Base-by-base conservation (phyloP, 176 grass and related monocot species). In the Oryza meyeriana region DNA sequence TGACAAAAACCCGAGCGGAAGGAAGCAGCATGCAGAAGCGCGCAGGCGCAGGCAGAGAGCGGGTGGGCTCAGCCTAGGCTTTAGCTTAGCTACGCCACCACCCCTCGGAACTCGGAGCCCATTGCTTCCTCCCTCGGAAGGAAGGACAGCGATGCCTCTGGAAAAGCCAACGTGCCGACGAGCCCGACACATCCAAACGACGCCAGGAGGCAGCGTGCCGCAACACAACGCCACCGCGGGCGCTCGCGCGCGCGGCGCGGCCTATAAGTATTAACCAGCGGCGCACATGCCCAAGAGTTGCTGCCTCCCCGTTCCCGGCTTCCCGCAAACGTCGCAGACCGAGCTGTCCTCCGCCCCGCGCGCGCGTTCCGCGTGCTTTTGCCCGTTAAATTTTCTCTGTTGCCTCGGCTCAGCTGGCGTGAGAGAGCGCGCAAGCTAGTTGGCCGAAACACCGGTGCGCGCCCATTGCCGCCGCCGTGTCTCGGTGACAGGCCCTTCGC, bases 91-190 rank as follows among this genome's bases (percentile, higher is more conserved):
- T 10, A 59, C 55, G 55, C 55, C 55, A 4, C n/a, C 44, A 3
- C 29, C 45, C 88, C 85, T 91, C 76, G 76, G 77, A 65, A 85
- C 77, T 89, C 82, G 77, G 64, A 71, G 77, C 86, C 61, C 74
- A 69, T 39, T 31, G 42, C 31, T 52, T 52, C 48, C 40, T 48
- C 50, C 17, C 38, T 34, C 16, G 74, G 44, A 79, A 67, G 44
- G 47, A 7, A 52, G 47, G 61, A 71, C 73, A 0, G 47, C 44
- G 69, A 22, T 62, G 16, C 61, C 17, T 10, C 62, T 77, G 58
- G 40, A 74, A 17, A 69, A 25, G 69, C 61, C 75, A 79, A 61
- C 59, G 87, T 80, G 87, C 87, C 82, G 77, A 89, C 82, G 87
- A 36, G 82, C 82, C 81, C 77, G 81, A 80, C 70, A 29, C 68